Conservation (phyloP, 345 rosid genomes). For the Salix suchowensis region DNA sequence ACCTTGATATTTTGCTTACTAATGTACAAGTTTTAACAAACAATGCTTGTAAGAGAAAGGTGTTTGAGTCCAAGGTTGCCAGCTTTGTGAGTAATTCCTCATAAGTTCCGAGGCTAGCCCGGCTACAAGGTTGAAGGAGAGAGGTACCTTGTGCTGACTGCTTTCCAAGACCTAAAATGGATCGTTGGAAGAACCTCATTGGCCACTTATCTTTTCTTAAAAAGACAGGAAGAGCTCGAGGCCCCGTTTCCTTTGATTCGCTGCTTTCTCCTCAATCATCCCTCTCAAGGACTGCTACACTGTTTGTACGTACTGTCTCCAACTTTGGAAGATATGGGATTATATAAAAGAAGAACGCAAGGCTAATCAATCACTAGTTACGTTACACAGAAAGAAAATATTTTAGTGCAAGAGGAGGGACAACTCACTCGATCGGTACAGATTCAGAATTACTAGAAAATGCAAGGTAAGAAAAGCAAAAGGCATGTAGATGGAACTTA, state of each 20-base stretch:
- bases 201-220: neutral
- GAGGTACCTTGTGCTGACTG: neutral
- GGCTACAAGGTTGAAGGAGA: neutral
- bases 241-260: neutral
- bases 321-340: neutral
- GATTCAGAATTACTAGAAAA: neutral
- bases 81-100: neutral
- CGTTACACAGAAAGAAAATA: neutral
- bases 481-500: neutral
- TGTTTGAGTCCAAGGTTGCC: neutral
- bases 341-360: neutral
- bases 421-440: neutral
- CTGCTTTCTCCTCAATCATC: neutral
- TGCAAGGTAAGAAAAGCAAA: neutral
- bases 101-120: neutral
- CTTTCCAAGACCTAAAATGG: neutral
- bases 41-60: neutral
- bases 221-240: neutral
- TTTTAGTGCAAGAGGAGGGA: neutral
- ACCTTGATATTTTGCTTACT: neutral
- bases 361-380: neutral
- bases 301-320: neutral
- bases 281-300: neutral
- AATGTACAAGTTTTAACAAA: neutral
- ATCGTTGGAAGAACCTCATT: neutral